Evolutionary conservation across 2,329 filamentous ascomycete genomes (phyloP), one percentile per base, ranked within the genome.

Genomic region (Colletotrichum sidae): DNA sequence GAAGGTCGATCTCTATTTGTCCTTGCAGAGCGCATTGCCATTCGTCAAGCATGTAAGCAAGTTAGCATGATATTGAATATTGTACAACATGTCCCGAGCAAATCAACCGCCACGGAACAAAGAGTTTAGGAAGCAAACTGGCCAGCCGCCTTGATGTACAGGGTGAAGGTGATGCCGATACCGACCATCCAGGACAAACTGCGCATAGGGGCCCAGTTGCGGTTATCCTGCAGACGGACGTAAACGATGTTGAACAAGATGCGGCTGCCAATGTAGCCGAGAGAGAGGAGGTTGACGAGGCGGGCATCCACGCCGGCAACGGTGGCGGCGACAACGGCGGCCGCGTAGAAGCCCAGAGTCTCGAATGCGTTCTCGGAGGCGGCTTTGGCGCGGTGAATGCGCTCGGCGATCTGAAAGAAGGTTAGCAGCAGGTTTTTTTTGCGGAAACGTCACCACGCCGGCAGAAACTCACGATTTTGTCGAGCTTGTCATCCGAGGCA

Each of bases 331-430:
- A 80, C 74, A 15, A 86, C 76, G 45, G 72, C 78, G 3, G 77
- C 77, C 11, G 80, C 77, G 70, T 77, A 83, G 68, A 81, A 70
- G 52, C 78, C 79, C 10, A 84, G 66, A 3, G 78, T 80, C 72
- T 84, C 81, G 67, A 81, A 76, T 66, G 75, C 78, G 69, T 84
- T 84, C 44, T 74, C 71, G 6, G 75, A 70, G 6, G 83, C 81
- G 25, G 84, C 83, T 71, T 90, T 83, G 35, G 83, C 80, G 54
- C 86, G 82, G 46, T 88, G 73, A 37, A 84, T 78, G 57, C 81
- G 80, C 71, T 87, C 88, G 71, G 89, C 85, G 34, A 79, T 80
- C 73, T 86, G 67, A 34, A 17, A 15, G 25, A 25, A 12, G 15
- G 54, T 34, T n/a, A 46, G 45, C 33, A 17, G 15, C 34, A 25